Conservation (phyloP, 2,329 filamentous ascomycete species). For the Emergomyces orientalis region DNA sequence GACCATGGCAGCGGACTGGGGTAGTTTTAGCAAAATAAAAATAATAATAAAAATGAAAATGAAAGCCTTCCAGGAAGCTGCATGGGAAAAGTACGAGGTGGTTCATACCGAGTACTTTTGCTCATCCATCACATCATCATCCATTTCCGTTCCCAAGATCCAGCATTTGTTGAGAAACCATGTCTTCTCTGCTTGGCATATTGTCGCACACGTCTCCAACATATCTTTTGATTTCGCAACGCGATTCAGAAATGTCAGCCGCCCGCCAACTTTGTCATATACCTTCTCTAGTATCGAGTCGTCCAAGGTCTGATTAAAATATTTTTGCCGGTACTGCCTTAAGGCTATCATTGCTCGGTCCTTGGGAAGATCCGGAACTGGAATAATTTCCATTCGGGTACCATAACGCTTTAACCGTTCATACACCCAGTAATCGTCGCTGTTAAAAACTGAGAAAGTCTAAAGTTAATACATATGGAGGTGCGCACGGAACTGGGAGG, state of each 20-base stretch:
- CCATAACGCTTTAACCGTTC: constrained; percentile 86
- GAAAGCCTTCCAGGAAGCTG: not conserved
- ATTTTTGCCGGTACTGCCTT: constrained; percentile 67
- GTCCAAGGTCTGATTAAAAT: constrained; percentile 54
- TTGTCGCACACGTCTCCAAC: constrained; percentile 64
- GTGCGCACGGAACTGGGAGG: not conserved
- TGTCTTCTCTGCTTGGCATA: constrained; percentile 61
- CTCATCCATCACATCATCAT: constrained; percentile 97
- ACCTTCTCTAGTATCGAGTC: constrained; percentile 58
- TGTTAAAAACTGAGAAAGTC: constrained; percentile 66
- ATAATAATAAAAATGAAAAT: not conserved
- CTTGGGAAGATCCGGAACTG: constrained; percentile 75
- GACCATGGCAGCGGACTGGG: constrained; percentile 79
- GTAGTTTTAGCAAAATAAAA: constrained; percentile 14
- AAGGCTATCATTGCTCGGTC: constrained; percentile 66
- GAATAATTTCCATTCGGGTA: constrained; percentile 88
- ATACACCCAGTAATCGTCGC: constrained; percentile 97
- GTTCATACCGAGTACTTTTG: constrained; percentile 80
- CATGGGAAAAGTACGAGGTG: not conserved
- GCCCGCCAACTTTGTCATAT: constrained; percentile 78
- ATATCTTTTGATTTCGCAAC: constrained; percentile 83
- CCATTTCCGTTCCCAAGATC: constrained; percentile 67
- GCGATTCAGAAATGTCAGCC: constrained; percentile 76
- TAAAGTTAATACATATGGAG: not conserved
- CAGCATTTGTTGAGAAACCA: constrained; percentile 75